Evolutionary conservation across 495 filamentous ascomycete species (phyloP), one percentile per base, ranked within the genome.

Genomic region (Pseudoneurospora amorphoporcata): DNA sequence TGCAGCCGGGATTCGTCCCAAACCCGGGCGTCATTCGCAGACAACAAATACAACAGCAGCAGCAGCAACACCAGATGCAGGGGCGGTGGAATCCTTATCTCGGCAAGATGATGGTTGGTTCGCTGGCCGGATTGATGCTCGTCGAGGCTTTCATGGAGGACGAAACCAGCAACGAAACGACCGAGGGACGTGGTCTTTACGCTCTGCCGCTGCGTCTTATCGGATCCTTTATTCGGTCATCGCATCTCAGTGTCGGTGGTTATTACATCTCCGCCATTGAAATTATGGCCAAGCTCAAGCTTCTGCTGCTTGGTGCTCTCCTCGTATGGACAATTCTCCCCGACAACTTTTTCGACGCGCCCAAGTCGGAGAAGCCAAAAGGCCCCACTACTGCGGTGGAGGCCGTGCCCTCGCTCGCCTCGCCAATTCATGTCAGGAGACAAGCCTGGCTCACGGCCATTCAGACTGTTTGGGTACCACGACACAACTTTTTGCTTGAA

Each of bases 391-490:
- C 84, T 35, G 84, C 78, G 58, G 81, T 85, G 68, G 81, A 81
- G 74, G 87, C 85, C 41, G 88, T 84, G 69, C 91, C 91, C 2
- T 92, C 92, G 3, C 84, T 92, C 16, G 91, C 92, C 16, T 94
- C 94, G 3, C 90, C 95, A 8, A 90, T 95, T 69, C 91, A 95
- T 73, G 92, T 96, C 69, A 90, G 94, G 69, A 88, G 91, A 73
- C 92, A 93, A 77, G 95, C 95, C 39, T 98, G 95, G 94, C 88
- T 97, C 69, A 98, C 95, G 3, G 94, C 95, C 4, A 90, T 98
- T 73, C 95, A 98, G 82, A 93, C 92, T 29, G 93, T 97, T 16
- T 96, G 94, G 85, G 91, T 98, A n/a, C 95, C 95, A 23, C 88
- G 90, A 14, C 93, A 97, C 78, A 90, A 89, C 69, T 93, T 97